These are phyloP conservation scores for Fusarium concolor DNA, from an alignment of 2,329 filamentous ascomycete species.

Conservation along the genomic window DNA sequence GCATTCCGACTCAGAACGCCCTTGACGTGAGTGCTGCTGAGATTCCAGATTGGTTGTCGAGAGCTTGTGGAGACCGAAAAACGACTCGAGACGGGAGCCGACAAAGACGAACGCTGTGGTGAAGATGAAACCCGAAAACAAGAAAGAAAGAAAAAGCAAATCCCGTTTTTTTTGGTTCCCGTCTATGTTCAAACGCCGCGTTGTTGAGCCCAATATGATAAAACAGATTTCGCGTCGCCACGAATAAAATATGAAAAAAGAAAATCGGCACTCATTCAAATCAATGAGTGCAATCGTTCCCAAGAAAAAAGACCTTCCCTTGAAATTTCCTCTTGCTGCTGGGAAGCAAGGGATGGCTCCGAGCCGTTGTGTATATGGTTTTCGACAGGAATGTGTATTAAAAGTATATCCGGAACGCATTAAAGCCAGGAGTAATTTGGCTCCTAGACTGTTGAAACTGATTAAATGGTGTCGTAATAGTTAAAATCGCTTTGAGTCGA, in stretches of 20 bases:
- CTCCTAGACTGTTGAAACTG: constrained; percentile 35
- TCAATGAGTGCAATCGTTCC: constrained; percentile 30
- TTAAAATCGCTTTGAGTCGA: constrained; percentile 40
- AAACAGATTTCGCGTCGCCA: constrained; percentile 28
- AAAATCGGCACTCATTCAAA: constrained; percentile 25
- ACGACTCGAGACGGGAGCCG: constrained; percentile 6
- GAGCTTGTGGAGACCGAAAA: constrained; percentile 9
- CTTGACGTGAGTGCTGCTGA: constrained; percentile 37
- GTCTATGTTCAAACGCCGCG: constrained; percentile 53
- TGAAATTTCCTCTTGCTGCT: constrained; percentile 50
- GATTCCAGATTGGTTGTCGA: constrained; percentile 17
- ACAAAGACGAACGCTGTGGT: constrained; percentile 14
- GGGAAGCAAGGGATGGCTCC: constrained; percentile 54
- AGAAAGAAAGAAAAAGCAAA: constrained; percentile 37
- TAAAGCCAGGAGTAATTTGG: constrained; percentile 41
- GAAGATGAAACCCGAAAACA: constrained; percentile 13
- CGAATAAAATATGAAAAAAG: constrained; percentile 14
- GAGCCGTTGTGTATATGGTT: constrained; percentile 53
- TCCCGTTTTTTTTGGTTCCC: constrained; percentile 37
- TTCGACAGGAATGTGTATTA: constrained; percentile 52
- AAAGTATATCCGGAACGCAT: constrained; percentile 49
- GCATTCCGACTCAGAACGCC: constrained; percentile 46
- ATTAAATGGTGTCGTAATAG: constrained; percentile 43
- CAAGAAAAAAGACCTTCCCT: constrained; percentile 34
- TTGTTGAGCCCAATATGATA: constrained; percentile 35